phyloP scores from a whole-genome alignment of 2,329 filamentous ascomycete genomes.

The Pseudogymnoascus sp. region DNA sequence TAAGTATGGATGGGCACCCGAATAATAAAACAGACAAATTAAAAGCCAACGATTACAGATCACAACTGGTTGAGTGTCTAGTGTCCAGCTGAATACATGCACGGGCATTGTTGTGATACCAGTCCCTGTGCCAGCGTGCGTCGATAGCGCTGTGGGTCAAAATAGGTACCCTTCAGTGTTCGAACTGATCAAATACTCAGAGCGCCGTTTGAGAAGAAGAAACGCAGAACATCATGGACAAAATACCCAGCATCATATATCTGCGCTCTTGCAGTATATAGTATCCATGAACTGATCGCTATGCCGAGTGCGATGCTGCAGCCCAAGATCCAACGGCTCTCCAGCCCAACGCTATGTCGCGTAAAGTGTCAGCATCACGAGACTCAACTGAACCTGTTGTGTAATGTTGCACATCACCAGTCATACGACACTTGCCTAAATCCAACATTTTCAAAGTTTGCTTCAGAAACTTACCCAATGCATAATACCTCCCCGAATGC shows the following conservation, averaged over 20 bases:
- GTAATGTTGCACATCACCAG: background rate
- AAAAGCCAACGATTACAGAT: background rate
- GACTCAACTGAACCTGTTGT: background rate
- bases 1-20: background rate
- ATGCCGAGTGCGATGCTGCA: background rate
- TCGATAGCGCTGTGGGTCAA: background rate
- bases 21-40: background rate
- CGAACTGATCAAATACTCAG: background rate
- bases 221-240: background rate
- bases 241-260: background rate
- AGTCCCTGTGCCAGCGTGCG: background rate
- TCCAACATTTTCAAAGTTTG: background rate
- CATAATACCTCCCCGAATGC: background rate
- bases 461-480: background rate
- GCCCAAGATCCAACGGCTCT: background rate
- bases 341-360: background rate
- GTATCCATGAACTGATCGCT: background rate
- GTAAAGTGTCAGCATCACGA: background rate
- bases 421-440: background rate
- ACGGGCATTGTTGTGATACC: background rate
- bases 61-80: background rate
- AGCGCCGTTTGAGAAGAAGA: background rate
- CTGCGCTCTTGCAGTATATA: background rate
- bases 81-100: background rate
- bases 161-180: background rate